Evolutionary conservation across 139 green algal genomes (phyloP).

Genomic region (Cymbomonas tetramitiformis): DNA sequence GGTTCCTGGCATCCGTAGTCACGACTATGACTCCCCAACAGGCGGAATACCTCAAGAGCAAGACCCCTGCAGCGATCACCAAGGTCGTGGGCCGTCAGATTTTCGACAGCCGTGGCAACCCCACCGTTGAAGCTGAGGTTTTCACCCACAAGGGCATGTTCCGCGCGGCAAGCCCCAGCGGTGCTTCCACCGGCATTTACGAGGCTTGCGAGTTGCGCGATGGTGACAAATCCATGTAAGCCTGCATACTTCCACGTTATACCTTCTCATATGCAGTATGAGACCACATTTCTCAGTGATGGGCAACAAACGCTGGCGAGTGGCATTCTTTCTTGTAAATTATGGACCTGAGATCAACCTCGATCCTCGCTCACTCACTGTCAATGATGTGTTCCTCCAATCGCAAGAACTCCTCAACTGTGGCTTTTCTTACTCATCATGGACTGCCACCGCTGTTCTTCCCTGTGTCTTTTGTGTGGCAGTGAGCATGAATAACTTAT

Average conservation of each 20-base stretch:
- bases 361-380: no score
- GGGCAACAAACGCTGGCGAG: conserved; percentile 11
- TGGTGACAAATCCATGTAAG: conserved; percentile 47
- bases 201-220: conserved; percentile 96
- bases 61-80: conserved; percentile 48
- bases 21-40: conserved; percentile 5
- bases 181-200: conserved; percentile 86
- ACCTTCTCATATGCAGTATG: not conserved
- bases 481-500: no score
- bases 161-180: conserved; percentile 73
- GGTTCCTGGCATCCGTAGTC: not conserved
- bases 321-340: no score
- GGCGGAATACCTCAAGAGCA: conserved; percentile 21
- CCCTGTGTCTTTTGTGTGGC: no score
- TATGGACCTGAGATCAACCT: no score
- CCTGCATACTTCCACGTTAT: not conserved
- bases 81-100: conserved; percentile 81
- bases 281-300: not conserved
- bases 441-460: no score
- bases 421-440: no score
- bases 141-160: conserved; percentile 79
- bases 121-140: conserved; percentile 84
- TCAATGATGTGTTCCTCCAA: no score
- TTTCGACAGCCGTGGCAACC: conserved; percentile 91
- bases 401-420: no score